Percentiles rank a stretch among this genome's conserved stretches.
Evolutionary conservation across 306 rosid species (phyloP).

Genomic region (Medicago ruthenica): DNA sequence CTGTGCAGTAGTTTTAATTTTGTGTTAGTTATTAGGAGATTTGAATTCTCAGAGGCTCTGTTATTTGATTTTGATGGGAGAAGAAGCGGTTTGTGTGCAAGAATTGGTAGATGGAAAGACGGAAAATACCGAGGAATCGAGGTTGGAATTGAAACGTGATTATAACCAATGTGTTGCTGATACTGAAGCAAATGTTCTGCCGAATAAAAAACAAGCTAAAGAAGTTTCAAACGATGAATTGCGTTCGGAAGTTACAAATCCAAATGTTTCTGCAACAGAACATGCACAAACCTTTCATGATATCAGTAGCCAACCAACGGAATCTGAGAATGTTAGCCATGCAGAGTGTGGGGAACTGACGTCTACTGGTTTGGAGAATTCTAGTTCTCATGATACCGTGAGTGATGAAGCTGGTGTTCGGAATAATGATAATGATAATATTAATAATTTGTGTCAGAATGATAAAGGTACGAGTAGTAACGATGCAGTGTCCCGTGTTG

Average conservation of each 20-base stretch:
- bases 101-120: slow-evolving; percentile 50
- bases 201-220: slow-evolving; percentile 72
- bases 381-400: slow-evolving; percentile 64
- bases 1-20: slow-evolving; percentile 47
- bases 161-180: slow-evolving; percentile 58
- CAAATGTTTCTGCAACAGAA: slow-evolving; percentile 63
- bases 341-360: slow-evolving; percentile 81
- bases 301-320: slow-evolving; percentile 75
- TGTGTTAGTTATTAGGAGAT: slow-evolving; percentile 33
- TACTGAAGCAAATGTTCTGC: slow-evolving; percentile 49
- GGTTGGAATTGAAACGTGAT: slow-evolving; percentile 72
- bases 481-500: slow-evolving; percentile 64
- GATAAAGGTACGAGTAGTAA: slow-evolving; percentile 44
- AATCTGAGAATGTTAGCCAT: slow-evolving; percentile 49
- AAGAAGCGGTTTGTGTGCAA: slow-evolving; percentile 60
- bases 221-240: slow-evolving; percentile 87
- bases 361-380: slow-evolving; percentile 68
- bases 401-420: slow-evolving; percentile 57
- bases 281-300: slow-evolving; percentile 67
- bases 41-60: slow-evolving; percentile 41
- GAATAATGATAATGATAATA: slow-evolving; percentile 36
- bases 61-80: slow-evolving; percentile 83
- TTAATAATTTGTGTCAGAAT: slow-evolving; percentile 41
- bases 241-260: slow-evolving; percentile 88
- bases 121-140: slow-evolving; percentile 52